Conservation (phyloP, 148 eudicot species). For the Silene conica region DNA sequence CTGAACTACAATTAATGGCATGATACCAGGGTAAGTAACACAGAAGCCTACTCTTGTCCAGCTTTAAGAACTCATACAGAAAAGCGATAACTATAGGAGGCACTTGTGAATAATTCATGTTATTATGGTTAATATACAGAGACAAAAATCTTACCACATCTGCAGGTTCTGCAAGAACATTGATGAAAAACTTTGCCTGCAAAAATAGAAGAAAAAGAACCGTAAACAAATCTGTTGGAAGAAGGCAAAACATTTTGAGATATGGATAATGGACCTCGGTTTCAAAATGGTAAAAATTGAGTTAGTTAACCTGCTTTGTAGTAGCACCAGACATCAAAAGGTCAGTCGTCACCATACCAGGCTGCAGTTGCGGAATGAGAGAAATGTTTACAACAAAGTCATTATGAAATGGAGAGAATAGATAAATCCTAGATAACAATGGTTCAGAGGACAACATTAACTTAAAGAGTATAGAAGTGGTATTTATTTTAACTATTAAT, state of each 20-base stretch:
- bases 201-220: slow-evolving; percentile 14
- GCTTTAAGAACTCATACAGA: slow-evolving; percentile 8
- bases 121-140: slow-evolving; percentile 3
- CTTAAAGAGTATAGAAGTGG: neutral
- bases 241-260: neutral
- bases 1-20: neutral
- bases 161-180: slow-evolving; percentile 95
- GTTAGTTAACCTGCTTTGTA: slow-evolving; percentile 69
- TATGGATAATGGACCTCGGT: neutral
- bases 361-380: slow-evolving; percentile 42
- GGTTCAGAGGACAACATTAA: neutral
- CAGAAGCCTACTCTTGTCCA: neutral
- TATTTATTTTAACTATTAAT: neutral
- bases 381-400: neutral
- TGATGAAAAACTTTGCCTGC: slow-evolving; percentile 98
- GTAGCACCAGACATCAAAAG: slow-evolving; percentile 95
- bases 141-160: slow-evolving; percentile 57
- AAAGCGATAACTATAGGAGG: neutral
- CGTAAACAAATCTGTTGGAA: neutral
- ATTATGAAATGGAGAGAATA: neutral
- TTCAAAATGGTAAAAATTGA: neutral
- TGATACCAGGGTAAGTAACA: neutral
- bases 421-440: neutral
- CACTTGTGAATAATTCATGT: neutral
- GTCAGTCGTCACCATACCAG: slow-evolving; percentile 98